Conservation (phyloP, 441 rosid species). For the Gossypium gossypioides region DNA sequence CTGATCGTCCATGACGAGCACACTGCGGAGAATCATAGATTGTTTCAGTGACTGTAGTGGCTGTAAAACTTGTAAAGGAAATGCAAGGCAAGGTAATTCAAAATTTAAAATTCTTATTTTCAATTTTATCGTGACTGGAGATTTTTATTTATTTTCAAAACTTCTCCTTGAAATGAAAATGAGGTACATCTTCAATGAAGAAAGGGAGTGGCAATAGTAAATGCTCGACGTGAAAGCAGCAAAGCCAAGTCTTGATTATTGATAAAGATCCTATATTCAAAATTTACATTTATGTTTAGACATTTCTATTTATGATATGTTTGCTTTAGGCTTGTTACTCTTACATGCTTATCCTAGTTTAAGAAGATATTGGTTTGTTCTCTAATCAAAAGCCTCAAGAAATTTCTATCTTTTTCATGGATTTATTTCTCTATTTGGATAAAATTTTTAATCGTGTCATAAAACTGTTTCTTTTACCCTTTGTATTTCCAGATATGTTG, state of each 20-base stretch:
- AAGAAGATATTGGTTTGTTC: not conserved
- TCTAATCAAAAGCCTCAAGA: constrained; percentile 12
- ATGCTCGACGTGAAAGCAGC: not conserved
- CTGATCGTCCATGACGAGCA: constrained; percentile 24
- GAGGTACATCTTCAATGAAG: not conserved
- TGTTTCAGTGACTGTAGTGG: constrained; percentile 24
- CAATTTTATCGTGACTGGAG: not conserved
- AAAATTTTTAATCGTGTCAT: not conserved
- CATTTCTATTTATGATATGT: not conserved
- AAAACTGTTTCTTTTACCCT: not conserved
- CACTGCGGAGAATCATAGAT: constrained; percentile 18
- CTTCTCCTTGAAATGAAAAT: constrained; percentile 11
- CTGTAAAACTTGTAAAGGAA: constrained; percentile 13
- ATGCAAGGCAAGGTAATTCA: constrained; percentile 8
- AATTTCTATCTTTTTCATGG: not conserved
- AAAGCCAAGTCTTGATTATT: not conserved
- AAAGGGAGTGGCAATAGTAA: constrained; percentile 4
- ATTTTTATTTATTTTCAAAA: not conserved
- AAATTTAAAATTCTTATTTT: not conserved
- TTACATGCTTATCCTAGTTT: not conserved
- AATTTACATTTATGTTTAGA: constrained; percentile 8
- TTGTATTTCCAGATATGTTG: constrained; percentile 18
- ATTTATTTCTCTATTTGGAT: not conserved
- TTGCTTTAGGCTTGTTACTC: constrained; percentile 3
- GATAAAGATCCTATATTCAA: constrained; percentile 5